Evolutionary conservation across 495 filamentous ascomycete genomes (phyloP).

Genomic region (Sabuloglossum arenarium): DNA sequence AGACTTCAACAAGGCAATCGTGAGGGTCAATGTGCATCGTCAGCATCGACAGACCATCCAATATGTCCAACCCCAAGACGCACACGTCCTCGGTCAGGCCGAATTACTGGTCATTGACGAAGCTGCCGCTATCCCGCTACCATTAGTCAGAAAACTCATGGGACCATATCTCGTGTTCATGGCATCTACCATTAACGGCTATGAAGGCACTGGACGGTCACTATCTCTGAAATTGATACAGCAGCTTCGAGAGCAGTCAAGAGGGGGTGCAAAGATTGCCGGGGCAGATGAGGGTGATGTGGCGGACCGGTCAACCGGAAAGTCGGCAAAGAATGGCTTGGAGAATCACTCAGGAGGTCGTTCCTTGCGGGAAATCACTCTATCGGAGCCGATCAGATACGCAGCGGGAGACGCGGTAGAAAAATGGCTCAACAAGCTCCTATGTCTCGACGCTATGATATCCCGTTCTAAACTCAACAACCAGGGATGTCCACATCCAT

Average conservation of each 20-base stretch:
- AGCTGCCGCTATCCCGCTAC: slow-evolving; percentile 88
- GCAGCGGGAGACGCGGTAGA: slow-evolving; percentile 79
- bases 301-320: slow-evolving; percentile 52
- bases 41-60: slow-evolving; percentile 97
- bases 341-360: slow-evolving; percentile 42
- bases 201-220: slow-evolving; percentile 91
- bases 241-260: slow-evolving; percentile 84
- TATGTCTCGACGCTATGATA: slow-evolving; percentile 82
- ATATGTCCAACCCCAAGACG: slow-evolving; percentile 92
- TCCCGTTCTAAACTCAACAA: slow-evolving; percentile 53
- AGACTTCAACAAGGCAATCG: slow-evolving; percentile 97
- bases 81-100: slow-evolving; percentile 84
- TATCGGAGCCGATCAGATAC: slow-evolving; percentile 88
- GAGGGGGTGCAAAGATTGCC: slow-evolving; percentile 29
- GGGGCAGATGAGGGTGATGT: slow-evolving; percentile 36
- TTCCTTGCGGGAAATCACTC: slow-evolving; percentile 77
- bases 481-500: slow-evolving; percentile 74
- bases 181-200: slow-evolving; percentile 98
- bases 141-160: slow-evolving; percentile 80
- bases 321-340: slow-evolving; percentile 36
- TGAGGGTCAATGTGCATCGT: slow-evolving; percentile 85
- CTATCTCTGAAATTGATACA: slow-evolving; percentile 93
- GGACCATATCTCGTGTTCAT: slow-evolving; percentile 98
- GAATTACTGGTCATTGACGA: slow-evolving; percentile 96
- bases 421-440: slow-evolving; percentile 85